Base-by-base conservation (phyloP, 2,329 filamentous ascomycete species). In the Allantophomopsis cytisporea region DNA sequence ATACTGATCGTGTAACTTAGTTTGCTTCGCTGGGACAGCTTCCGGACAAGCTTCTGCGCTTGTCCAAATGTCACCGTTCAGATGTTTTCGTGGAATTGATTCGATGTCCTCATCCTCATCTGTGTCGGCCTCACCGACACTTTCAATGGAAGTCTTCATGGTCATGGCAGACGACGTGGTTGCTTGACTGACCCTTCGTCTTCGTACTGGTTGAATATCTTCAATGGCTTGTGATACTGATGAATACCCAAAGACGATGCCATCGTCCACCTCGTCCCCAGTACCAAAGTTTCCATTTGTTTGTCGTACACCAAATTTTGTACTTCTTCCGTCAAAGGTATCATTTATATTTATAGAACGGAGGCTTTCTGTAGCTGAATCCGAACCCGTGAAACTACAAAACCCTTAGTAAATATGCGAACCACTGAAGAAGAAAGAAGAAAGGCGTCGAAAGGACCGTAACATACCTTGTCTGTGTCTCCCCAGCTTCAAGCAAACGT, bases 91-190 rank as follows among this genome's bases (percentile, higher is more conserved):
- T 16, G 62, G 59, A 37, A 72, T 66, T 7, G 60, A 64, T 43
- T 72, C 68, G 8, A 69, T 51, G 5, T 68, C 65, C 2, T 65
- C 64, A n/a, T 69, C 65, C 11, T 64, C 57, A 7, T 34, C 35
- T 17, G 35, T 21, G 1, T 55, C 48, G 13, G 53, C 59, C 7
- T 54, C 31, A 11, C 38, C 38, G 21, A 35, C 21, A 15, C 38
- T 39, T 13, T 20, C 52, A 2, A 57, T 51, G 5, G 54, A 54
- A 33, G 58, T 62, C 49, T 60, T 60, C 35, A 58, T 59, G 4
- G 63, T 65, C 12, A 52, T 52, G 1, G 53, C 56, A 4, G 64
- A 65, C 1, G 60, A 59, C 12, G 56, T 47, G 1, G 35, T 36
- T 21, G 35, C 35, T 18, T 36, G 35, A 20, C 35, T 36, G 5